Evolutionary conservation across 2,329 filamentous ascomycete genomes (phyloP).

Genomic region (Eutypa lata): DNA sequence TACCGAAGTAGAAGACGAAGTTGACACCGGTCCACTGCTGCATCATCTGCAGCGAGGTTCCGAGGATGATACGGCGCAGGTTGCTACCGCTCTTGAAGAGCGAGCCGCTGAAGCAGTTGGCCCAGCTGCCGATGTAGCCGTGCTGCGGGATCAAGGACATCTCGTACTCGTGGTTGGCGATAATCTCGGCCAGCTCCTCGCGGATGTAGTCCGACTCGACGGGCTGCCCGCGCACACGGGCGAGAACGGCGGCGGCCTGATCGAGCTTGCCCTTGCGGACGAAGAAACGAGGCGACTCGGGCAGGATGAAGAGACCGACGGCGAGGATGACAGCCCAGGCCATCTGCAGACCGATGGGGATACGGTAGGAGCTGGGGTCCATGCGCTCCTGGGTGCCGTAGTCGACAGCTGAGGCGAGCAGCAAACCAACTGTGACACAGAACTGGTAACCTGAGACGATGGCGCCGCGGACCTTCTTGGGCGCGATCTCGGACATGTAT

Average conservation of each 20-base stretch:
- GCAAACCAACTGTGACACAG: conserved; percentile 75
- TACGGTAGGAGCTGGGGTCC: conserved; percentile 70
- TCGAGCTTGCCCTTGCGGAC: conserved; percentile 74
- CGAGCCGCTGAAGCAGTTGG: conserved; percentile 63
- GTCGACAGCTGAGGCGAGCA: conserved; percentile 71
- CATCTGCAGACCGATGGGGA: conserved; percentile 78
- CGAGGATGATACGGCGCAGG: conserved; percentile 67
- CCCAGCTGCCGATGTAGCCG: conserved; percentile 68
- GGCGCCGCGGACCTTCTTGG: conserved; percentile 72
- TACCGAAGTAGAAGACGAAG: conserved; percentile 84
- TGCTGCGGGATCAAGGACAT: conserved; percentile 61
- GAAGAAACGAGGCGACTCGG: conserved; percentile 82
- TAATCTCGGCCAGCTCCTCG: conserved; percentile 77
- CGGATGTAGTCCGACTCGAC: conserved; percentile 71
- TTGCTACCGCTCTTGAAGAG: conserved; percentile 62
- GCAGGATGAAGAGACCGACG: conserved; percentile 69
- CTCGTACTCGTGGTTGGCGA: conserved; percentile 89
- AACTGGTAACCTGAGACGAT: conserved; percentile 83
- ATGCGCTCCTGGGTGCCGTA: conserved; percentile 63
- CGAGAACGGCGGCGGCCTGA: conserved; percentile 59
- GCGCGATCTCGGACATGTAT: conserved; percentile 82
- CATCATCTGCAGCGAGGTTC: conserved; percentile 76
- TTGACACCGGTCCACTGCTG: conserved; percentile 85
- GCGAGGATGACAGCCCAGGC: conserved; percentile 75
- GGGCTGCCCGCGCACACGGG: conserved; percentile 71